Evolutionary conservation across 208 protist species (phyloP).

Genomic region (Acanthamoeba culbertsoni): DNA sequence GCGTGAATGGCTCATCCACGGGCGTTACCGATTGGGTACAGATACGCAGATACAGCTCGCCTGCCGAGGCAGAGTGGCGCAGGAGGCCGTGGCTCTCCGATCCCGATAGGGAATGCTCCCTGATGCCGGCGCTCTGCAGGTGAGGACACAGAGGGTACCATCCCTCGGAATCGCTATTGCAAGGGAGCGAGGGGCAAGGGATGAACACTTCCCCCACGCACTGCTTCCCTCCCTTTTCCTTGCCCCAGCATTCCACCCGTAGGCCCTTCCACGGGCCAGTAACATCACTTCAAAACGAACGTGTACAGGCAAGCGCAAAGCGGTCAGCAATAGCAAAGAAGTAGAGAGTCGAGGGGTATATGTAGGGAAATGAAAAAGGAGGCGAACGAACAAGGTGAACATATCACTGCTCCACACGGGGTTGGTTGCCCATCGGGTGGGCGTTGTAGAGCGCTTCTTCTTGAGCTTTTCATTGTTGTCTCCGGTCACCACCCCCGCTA

Average conservation of each 20-base stretch:
- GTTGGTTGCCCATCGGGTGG: not conserved
- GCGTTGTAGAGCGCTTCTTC: not conserved
- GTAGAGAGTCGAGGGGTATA: too few relatives aligned
- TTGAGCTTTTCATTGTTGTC: not conserved
- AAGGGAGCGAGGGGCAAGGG: not conserved
- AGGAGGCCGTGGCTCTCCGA: not conserved
- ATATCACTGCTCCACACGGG: conserved; percentile 2
- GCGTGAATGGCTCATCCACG: too few relatives aligned
- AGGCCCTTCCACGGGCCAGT: not conserved
- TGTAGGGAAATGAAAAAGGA: not conserved
- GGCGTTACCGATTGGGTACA: conserved; percentile 3
- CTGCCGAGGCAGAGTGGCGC: not conserved
- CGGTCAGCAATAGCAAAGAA: not conserved
- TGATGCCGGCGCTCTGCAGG: too few relatives aligned
- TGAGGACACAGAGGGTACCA: conserved; percentile 9
- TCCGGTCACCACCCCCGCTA: not conserved
- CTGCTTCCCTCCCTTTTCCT: conserved; percentile 21
- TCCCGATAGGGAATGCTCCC: not conserved
- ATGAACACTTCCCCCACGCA: not conserved
- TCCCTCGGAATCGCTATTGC: not conserved
- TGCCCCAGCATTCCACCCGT: conserved; percentile 4
- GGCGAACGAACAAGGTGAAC: not conserved
- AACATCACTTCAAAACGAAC: not conserved
- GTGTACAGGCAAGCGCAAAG: not conserved
- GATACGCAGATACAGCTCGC: not conserved